A percentile compares a stretch with the other conserved stretches of the same genome.
These are phyloP conservation scores for Olyra latifolia DNA, from an alignment of 176 grass and related monocot genomes.

Conservation along the genomic window DNA sequence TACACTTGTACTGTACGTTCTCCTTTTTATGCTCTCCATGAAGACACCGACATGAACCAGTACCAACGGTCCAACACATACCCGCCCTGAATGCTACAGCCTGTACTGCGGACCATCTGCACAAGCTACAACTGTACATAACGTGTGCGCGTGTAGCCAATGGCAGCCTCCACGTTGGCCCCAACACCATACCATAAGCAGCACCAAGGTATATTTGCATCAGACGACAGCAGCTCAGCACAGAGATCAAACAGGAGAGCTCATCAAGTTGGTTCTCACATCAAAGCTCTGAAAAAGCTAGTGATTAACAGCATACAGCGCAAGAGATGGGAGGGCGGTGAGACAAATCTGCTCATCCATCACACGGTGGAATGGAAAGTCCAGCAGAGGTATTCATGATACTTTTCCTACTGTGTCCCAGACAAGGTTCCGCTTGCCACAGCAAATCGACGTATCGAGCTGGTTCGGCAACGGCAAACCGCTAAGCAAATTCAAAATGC, in stretches of 20 bases:
- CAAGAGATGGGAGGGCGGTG: neutral
- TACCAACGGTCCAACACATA: too few species aligned
- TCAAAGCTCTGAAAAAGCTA: neutral
- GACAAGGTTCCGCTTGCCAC: too few species aligned
- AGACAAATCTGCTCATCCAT: neutral
- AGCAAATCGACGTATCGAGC: too few species aligned
- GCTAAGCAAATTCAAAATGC: too few species aligned
- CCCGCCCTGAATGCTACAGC: neutral
- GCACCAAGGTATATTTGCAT: neutral
- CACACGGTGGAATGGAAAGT: neutral
- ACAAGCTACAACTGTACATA: neutral
- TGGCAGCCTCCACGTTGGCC: neutral
- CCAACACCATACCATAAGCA: neutral
- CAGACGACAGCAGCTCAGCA: too few species aligned
- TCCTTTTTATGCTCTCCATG: neutral
- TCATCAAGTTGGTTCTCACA: neutral
- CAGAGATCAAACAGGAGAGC: neutral
- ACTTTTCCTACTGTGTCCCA: constrained; percentile 6
- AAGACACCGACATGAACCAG: neutral
- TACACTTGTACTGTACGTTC: neutral
- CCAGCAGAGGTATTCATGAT: neutral
- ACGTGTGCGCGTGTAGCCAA: neutral
- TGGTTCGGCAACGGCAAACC: too few species aligned
- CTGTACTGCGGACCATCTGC: neutral
- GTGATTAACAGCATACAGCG: neutral